A percentile compares a stretch with the other conserved stretches of the same genome.
phyloP scores from a whole-genome alignment of 1,139 yeast species.

The Saccharomyces hybrid region DNA sequence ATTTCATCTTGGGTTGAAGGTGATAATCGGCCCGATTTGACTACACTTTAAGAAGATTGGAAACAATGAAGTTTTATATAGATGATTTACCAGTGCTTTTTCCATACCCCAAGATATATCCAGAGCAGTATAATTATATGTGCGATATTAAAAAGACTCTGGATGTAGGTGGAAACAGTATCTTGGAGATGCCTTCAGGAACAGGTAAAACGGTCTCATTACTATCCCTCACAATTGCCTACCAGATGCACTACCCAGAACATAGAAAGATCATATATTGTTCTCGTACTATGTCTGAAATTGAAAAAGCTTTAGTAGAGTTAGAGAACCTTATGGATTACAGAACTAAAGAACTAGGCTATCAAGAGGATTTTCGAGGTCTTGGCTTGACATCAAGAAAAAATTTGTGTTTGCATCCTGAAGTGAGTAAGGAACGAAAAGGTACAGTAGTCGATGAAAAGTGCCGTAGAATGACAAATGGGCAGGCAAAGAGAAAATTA shows the following conservation, averaged over 20 bases:
- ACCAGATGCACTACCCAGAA: slow-evolving; percentile 92
- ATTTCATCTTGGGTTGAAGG: neutral
- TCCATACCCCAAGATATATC: slow-evolving; percentile 96
- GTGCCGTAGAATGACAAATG: slow-evolving; percentile 91
- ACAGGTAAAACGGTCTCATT: slow-evolving; percentile 95
- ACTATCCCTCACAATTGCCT: slow-evolving; percentile 84
- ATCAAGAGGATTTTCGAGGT: slow-evolving; percentile 83
- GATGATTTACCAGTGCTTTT: slow-evolving; percentile 93
- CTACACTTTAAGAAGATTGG: neutral
- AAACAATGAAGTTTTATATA: slow-evolving; percentile 52
- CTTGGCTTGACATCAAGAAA: slow-evolving; percentile 91
- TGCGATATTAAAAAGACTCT: slow-evolving; percentile 86
- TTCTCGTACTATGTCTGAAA: slow-evolving; percentile 99
- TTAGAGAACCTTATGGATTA: slow-evolving; percentile 81
- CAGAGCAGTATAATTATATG: slow-evolving; percentile 98
- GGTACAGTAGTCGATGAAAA: slow-evolving; percentile 96
- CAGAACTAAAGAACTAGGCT: slow-evolving; percentile 74
- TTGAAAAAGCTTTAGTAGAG: slow-evolving; percentile 95
- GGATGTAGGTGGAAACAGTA: slow-evolving; percentile 97
- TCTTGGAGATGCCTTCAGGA: slow-evolving; percentile 99
- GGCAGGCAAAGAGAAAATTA: slow-evolving; percentile 65
- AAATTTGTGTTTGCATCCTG: slow-evolving; percentile 86
- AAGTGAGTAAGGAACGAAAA: slow-evolving; percentile 76
- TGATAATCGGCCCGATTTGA: neutral
- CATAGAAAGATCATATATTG: slow-evolving; percentile 92